Evolutionary conservation across 768 basidiomycete species (phyloP).

Genomic region (Lactarius tabidus): DNA sequence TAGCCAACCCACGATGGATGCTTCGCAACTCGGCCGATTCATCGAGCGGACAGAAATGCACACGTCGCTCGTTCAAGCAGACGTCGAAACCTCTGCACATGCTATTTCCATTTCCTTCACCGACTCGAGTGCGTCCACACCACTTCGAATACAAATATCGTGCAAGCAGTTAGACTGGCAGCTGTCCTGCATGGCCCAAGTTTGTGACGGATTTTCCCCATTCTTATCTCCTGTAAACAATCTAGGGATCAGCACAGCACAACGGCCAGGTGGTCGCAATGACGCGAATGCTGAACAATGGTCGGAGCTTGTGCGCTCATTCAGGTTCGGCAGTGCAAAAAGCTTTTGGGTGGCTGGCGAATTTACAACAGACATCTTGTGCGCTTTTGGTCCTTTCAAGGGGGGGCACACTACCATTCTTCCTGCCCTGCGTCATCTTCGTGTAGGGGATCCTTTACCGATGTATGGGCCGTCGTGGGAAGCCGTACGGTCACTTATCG

Average conservation of each 20-base stretch:
- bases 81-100: no score
- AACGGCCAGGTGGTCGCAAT: background rate
- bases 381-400: background rate
- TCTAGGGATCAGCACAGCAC: background rate
- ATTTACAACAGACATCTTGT: background rate
- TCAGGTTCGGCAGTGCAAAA: background rate
- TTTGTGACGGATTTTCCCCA: background rate
- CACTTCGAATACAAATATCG: background rate
- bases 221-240: background rate
- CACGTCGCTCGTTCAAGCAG: no score
- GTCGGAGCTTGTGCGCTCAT: background rate
- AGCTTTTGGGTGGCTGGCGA: background rate
- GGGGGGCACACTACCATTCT: no score
- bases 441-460: no score
- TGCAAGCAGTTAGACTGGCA: background rate
- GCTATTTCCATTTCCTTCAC: background rate
- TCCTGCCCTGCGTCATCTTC: no score
- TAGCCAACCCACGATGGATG: no score
- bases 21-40: no score
- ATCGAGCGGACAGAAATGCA: no score
- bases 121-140: background rate
- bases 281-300: background rate
- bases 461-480: no score
- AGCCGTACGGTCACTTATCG: no score
- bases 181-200: background rate